Conservation (phyloP, 768 basidiomycete species). For the Auricularia sp. region DNA sequence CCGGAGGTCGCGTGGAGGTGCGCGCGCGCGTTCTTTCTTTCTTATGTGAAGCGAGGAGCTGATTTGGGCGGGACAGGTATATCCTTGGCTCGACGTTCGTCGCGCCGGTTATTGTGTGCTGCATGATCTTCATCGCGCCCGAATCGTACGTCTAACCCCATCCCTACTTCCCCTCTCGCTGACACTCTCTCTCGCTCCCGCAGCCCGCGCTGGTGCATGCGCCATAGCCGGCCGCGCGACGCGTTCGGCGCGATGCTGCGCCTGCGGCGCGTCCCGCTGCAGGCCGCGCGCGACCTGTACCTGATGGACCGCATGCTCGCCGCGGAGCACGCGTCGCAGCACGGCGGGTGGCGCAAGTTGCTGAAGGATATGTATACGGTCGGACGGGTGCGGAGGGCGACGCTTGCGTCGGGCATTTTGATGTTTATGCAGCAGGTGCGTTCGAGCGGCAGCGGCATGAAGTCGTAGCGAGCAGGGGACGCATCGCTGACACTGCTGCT, state of each 20-base stretch:
- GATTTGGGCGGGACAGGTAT: background rate
- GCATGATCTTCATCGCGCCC: slow-evolving; percentile 37
- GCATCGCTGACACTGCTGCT: background rate
- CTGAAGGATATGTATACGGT: slow-evolving; percentile 56
- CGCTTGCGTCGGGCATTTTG: slow-evolving; percentile 51
- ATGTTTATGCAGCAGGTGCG: slow-evolving; percentile 62
- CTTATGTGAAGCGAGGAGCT: background rate
- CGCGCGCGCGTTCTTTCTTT: background rate
- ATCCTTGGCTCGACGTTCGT: background rate
- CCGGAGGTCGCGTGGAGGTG: background rate
- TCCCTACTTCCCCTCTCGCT: background rate
- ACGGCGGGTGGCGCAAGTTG: slow-evolving; percentile 44
- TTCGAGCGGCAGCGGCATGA: too few species aligned
- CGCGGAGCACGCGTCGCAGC: slow-evolving; percentile 33
- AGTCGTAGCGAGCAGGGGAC: too few species aligned
- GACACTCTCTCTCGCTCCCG: background rate
- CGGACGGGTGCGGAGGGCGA: slow-evolving; percentile 61
- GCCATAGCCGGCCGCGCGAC: slow-evolving; percentile 58
- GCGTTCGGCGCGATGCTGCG: slow-evolving; percentile 55
- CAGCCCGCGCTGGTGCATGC: slow-evolving; percentile 72
- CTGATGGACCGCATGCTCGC: slow-evolving; percentile 33
- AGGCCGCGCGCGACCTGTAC: slow-evolving; percentile 74
- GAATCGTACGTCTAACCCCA: slow-evolving; percentile 36
- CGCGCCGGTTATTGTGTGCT: slow-evolving; percentile 24
- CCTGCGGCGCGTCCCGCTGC: slow-evolving; percentile 57